Evolutionary conservation across 352 stramenopile species (phyloP).

Genomic region (Thalassiosira mediterranea): DNA sequence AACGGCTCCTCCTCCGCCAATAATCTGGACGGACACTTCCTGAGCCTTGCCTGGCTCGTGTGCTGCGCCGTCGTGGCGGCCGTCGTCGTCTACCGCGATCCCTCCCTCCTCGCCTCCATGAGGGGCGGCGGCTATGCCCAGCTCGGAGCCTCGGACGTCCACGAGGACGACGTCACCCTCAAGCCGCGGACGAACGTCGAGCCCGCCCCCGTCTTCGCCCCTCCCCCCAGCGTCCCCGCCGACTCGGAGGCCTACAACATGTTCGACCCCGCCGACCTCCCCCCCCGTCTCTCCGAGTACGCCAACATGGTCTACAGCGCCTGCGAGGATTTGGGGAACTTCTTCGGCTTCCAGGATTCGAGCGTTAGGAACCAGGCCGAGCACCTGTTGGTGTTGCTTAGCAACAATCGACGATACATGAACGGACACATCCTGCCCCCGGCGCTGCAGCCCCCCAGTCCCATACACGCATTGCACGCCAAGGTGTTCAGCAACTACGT

Average conservation of each 20-base stretch:
- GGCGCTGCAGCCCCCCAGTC: conserved; percentile 79
- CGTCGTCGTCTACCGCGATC: conserved; percentile 23
- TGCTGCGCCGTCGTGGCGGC: conserved; percentile 4
- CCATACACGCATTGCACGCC: conserved; percentile 89
- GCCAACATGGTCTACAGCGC: conserved; percentile 85
- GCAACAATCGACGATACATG: conserved; percentile 91
- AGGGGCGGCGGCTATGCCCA: conserved; percentile 34
- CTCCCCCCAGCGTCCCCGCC: conserved; percentile 14
- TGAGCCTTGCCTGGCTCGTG: conserved; percentile 19
- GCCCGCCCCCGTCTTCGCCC: conserved; percentile 25
- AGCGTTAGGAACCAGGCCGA: conserved; percentile 93
- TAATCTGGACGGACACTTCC: conserved; percentile 1
- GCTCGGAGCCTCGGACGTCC: conserved; percentile 2
- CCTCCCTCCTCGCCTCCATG: conserved; percentile 11
- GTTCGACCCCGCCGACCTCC: conserved; percentile 84
- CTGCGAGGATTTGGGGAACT: conserved; percentile 92
- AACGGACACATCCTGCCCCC: conserved; percentile 81
- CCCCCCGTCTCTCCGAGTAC: conserved; percentile 82
- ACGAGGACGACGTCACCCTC: conserved; percentile 36
- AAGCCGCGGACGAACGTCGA: conserved; percentile 40
- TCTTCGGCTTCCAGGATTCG: conserved; percentile 94
- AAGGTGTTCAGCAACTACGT: conserved; percentile 91
- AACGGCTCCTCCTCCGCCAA: not conserved
- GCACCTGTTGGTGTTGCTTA: conserved; percentile 95
- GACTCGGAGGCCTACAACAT: conserved; percentile 79